These are phyloP conservation scores for Diaporthe capsici DNA, from an alignment of 2,329 filamentous ascomycete genomes.

Conservation along the genomic window DNA sequence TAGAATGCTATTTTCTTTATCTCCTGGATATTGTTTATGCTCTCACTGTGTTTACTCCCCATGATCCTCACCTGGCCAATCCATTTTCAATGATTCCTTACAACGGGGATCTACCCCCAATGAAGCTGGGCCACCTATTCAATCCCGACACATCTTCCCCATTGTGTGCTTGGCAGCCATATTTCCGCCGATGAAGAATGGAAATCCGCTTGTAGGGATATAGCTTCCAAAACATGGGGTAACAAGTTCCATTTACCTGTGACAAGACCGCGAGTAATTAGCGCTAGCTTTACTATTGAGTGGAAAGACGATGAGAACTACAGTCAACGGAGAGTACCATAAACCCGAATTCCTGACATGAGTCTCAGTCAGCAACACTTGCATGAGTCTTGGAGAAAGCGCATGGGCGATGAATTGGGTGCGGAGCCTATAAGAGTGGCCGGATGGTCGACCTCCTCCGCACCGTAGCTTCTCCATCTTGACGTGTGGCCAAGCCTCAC, in stretches of 20 bases:
- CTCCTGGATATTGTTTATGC: not conserved
- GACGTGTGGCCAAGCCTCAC: conserved; percentile 17
- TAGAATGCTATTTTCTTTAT: too few species aligned
- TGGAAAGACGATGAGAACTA: not conserved
- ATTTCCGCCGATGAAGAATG: not conserved
- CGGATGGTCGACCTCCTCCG: conserved; percentile 16
- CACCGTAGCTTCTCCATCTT: conserved; percentile 10
- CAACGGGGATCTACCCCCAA: not conserved
- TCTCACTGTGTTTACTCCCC: not conserved
- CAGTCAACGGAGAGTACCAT: not conserved
- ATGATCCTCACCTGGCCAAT: too few species aligned
- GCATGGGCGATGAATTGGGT: not conserved
- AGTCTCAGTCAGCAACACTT: not conserved
- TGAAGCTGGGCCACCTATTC: not conserved
- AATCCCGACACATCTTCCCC: not conserved
- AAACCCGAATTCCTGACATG: conserved; percentile 20
- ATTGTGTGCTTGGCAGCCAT: too few species aligned
- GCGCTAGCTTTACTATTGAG: not conserved
- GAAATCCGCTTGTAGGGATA: not conserved
- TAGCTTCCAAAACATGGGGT: not conserved
- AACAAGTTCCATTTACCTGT: not conserved
- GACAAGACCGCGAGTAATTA: not conserved
- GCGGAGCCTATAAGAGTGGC: conserved; percentile 22
- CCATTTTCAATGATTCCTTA: not conserved
- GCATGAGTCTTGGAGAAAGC: conserved; percentile 2